Evolutionary conservation across 495 filamentous ascomycete species (phyloP), one percentile per base, ranked within the genome.

Genomic region (Evernia prunastri): DNA sequence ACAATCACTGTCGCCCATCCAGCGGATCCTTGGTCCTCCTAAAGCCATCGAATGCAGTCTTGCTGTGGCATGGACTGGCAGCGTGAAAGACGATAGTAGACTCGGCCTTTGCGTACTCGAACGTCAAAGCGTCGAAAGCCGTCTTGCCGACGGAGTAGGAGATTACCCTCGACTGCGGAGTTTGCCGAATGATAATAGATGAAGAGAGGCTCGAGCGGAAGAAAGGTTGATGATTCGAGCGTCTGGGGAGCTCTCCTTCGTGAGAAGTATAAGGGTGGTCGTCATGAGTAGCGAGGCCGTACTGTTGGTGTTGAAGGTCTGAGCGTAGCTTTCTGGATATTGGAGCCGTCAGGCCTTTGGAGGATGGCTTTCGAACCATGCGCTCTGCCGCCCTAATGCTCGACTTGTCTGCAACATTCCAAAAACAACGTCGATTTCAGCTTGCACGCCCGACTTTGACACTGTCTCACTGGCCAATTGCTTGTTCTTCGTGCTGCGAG

Each of bases 91-190:
- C 77, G 12, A 78, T 70, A 7, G 73, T 63, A 3, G 67, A 74
- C 61, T 75, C 78, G 20, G 72, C 67, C 47, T 74, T 62, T 1
- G 80, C 73, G 59, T 81, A 81, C 63, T 82, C 78, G 0, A 78
- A 72, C 4, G 77, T 82, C 8, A 84, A 66, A 69, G 77, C 76
- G 59, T 83, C 82, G 58, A 81, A 59, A 3, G 78, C 79, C 0
- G 81, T 78, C 68, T 84, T 85, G 40, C 76, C 71, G 63, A 84
- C 75, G 65, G 80, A 82, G 66, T 85, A 84, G 9, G 77, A 77
- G 9, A 42, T 64, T 25, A 42, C 25, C 33, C 25, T 60, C 0
- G 36, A 45, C 7, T 57, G 64, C 8, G 67, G 37, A 71, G 51
- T 27, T 72, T 64, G 33, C 66, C 58, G 15, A 51, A 53, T 6